Conservation (phyloP, 192 early-diverging fungal genomes). For the Bifiguratus adelaidae region DNA sequence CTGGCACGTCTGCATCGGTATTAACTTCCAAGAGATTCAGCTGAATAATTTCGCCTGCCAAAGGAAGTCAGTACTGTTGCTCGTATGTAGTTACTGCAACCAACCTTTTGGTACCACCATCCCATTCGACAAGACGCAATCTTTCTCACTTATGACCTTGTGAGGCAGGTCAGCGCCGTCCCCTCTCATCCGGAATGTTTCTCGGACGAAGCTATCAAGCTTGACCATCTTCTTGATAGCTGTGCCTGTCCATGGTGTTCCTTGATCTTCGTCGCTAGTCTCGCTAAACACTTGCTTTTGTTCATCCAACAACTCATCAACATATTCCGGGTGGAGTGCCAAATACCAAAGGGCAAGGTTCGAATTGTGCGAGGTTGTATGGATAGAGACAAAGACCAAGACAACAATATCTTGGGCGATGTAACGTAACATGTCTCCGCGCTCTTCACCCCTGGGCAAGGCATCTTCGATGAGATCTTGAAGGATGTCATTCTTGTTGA, state of each 20-base stretch:
- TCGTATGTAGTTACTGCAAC: not conserved
- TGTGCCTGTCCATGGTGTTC: constrained; percentile 7
- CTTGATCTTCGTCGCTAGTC: constrained; percentile 6
- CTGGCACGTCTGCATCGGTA: constrained; percentile 4
- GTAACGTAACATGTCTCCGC: not conserved
- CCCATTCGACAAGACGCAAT: constrained; percentile 16
- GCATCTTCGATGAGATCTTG: constrained; percentile 17
- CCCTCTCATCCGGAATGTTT: constrained; percentile 17
- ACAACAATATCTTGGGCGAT: constrained; percentile 12
- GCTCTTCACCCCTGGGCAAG: constrained; percentile 12
- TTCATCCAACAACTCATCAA: constrained; percentile 17
- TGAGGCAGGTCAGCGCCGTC: constrained; percentile 10
- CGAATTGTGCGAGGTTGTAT: constrained; percentile 16
- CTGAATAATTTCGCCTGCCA: constrained; percentile 1
- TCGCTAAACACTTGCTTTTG: constrained; percentile 17
- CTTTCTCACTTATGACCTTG: constrained; percentile 2
- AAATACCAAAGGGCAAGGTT: constrained; percentile 18
- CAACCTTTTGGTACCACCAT: constrained; percentile 15
- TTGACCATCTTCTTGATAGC: constrained; percentile 24
- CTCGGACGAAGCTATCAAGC: constrained; percentile 26
- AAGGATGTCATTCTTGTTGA: constrained; percentile 17
- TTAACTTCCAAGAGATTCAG: constrained; percentile 3
- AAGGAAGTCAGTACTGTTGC: not conserved
- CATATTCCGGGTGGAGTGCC: constrained; percentile 10
- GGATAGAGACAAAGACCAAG: constrained; percentile 19